Evolutionary conservation across 2,329 filamentous ascomycete genomes (phyloP).

Genomic region (Diplodia scrobiculata): DNA sequence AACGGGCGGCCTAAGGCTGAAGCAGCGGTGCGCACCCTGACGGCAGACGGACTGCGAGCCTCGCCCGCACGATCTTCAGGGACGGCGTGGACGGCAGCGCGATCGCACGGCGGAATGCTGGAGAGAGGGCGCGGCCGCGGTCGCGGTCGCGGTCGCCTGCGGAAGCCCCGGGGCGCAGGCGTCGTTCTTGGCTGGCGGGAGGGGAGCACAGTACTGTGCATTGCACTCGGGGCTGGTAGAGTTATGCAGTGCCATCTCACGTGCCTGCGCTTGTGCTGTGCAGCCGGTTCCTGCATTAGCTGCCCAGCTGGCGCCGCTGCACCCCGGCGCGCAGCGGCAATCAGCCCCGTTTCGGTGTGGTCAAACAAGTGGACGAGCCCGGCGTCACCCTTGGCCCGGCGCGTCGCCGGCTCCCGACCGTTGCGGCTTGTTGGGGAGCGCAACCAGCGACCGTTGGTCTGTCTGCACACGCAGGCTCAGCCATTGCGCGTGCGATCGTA

Average conservation of each 20-base stretch:
- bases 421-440: neutral
- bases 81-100: neutral
- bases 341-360: neutral
- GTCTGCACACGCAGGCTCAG: neutral
- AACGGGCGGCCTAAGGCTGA: constrained; percentile 18
- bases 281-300: constrained; percentile 22
- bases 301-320: neutral
- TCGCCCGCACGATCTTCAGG: constrained; percentile 18
- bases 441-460: neutral
- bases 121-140: constrained; percentile 8
- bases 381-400: neutral
- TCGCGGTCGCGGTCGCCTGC: constrained; percentile 12
- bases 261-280: constrained; percentile 11
- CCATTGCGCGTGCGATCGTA: neutral
- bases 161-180: neutral
- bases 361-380: neutral
- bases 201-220: neutral
- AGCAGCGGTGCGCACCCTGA: neutral
- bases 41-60: neutral
- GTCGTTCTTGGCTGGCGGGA: neutral
- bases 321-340: constrained; percentile 15
- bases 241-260: constrained; percentile 8
- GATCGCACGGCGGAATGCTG: constrained; percentile 2
- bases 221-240: neutral
- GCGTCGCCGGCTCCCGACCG: constrained; percentile 6